Evolutionary conservation across 495 filamentous ascomycete species (phyloP), one percentile per base, ranked within the genome.

Genomic region (Annulohypoxylon bovei): DNA sequence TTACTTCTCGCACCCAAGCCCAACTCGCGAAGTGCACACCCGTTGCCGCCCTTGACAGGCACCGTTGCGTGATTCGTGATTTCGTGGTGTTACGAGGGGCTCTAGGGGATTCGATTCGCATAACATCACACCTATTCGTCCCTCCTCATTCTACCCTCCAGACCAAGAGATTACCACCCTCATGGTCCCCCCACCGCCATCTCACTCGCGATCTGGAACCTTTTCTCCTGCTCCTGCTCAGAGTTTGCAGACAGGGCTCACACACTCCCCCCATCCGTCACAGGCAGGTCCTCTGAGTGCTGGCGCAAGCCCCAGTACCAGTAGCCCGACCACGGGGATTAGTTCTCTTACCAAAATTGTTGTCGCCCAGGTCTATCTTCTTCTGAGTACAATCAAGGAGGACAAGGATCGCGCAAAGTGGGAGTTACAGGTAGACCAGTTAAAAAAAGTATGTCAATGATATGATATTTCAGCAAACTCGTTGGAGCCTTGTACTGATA

Each of bases 351-450:
- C 92, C 42, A 97, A 93, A 77, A 95, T 99, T 78, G 93, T 93
- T 62, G 90, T 96, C 72, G 93, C 95, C 61, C 96, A 99, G 84
- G 89, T 98, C 61, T 96, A 94, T 81, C 86, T 99, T 63, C 87
- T 98, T 35, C 87, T 99, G 64, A 95, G 93, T 82, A 92, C 92
- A 25, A 92, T 97, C 76, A 97, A 93, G 75, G 94, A 98, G 80
- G 88, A 90, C 74, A 94, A 93, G 79, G 92, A 95, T 80, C 90
- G 91, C 78, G 86, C 90, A 70, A 97, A 96, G 93, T 98, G 93
- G 92, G 94, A 98, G 76, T 85, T 88, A 39, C 94, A 96, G 81
- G 89, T 89, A 71, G 93, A 95, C 75, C 92, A 95, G 78, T 91
- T 99, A 72, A 88, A 89, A 74, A 96, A 93, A 87, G 95, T 97